These are phyloP conservation scores for Carnegiea gigantea DNA, from an alignment of 179 eudicot species.

Conservation along the genomic window DNA sequence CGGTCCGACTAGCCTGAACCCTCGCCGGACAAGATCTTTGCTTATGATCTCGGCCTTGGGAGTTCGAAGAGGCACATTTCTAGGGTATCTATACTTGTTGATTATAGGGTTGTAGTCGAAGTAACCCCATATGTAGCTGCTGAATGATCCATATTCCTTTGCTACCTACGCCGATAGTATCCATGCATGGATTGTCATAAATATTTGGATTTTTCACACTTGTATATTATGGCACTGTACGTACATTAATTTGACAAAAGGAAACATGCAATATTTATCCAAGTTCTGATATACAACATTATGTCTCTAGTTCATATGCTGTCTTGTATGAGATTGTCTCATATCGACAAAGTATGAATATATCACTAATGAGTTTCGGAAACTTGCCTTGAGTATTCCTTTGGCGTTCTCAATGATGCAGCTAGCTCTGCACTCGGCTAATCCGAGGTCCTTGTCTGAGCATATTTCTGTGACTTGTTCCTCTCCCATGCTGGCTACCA, in stretches of 20 bases:
- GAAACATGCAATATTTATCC: no score
- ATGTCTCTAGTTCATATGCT: background rate
- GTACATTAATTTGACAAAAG: no score
- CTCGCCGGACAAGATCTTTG: conserved; percentile 73
- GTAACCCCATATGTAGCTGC: conserved; percentile 82
- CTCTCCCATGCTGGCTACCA: conserved; percentile 75
- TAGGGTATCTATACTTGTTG: conserved; percentile 73
- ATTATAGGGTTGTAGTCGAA: conserved; percentile 77
- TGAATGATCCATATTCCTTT: conserved; percentile 80
- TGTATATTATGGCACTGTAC: no score
- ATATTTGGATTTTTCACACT: background rate
- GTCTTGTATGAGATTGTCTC: no score
- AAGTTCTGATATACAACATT: no score
- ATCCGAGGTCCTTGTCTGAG: conserved; percentile 56
- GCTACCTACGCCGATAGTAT: conserved; percentile 40
- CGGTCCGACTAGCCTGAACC: conserved; percentile 90
- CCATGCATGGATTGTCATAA: background rate
- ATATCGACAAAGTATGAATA: background rate
- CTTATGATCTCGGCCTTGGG: conserved; percentile 87
- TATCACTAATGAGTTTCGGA: background rate
- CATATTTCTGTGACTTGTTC: conserved; percentile 63
- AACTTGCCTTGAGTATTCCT: conserved; percentile 74
- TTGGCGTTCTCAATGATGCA: conserved; percentile 90
- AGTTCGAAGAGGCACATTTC: conserved; percentile 83
- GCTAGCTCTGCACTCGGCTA: conserved; percentile 83